Evolutionary conservation across 2,329 filamentous ascomycete genomes (phyloP).

Genomic region (Phymatotrichopsis omnivora): DNA sequence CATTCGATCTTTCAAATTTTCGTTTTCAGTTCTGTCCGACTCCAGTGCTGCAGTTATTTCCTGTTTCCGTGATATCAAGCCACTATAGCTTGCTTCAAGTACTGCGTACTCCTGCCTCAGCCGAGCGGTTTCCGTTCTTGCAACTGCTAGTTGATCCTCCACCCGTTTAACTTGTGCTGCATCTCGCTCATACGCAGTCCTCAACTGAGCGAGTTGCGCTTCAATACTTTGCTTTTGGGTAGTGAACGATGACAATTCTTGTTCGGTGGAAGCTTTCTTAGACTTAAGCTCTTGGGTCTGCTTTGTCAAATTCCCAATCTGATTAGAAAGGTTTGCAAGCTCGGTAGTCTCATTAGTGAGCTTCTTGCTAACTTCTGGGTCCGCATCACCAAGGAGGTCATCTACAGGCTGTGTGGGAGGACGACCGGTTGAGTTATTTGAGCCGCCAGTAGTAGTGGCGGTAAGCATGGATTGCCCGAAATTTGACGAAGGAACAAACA

Average conservation of each 20-base stretch:
- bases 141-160: slow-evolving; percentile 68
- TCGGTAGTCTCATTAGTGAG: slow-evolving; percentile 83
- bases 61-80: slow-evolving; percentile 72
- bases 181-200: slow-evolving; percentile 85
- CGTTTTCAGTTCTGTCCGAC: slow-evolving; percentile 81
- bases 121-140: slow-evolving; percentile 72
- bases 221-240: slow-evolving; percentile 92
- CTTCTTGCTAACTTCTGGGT: slow-evolving; percentile 79
- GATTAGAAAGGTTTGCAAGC: slow-evolving; percentile 89
- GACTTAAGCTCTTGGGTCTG: slow-evolving; percentile 90
- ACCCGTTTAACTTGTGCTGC: slow-evolving; percentile 73
- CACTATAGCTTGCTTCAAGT: slow-evolving; percentile 69
- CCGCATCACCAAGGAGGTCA: slow-evolving; percentile 82
- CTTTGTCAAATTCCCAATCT: slow-evolving; percentile 79
- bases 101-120: slow-evolving; percentile 73
- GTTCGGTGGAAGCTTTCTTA: slow-evolving; percentile 68
- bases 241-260: slow-evolving; percentile 68
- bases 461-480: slow-evolving; percentile 76
- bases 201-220: slow-evolving; percentile 72
- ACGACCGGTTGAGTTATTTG: slow-evolving; percentile 37
- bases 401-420: slow-evolving; percentile 50
- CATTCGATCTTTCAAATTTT: slow-evolving; percentile 76
- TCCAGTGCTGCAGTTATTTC: slow-evolving; percentile 65
- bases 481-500: slow-evolving; percentile 82
- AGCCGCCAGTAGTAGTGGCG: slow-evolving; percentile 59